Conservation (phyloP, 2,329 filamentous ascomycete species). For the Colletotrichum agaves region DNA sequence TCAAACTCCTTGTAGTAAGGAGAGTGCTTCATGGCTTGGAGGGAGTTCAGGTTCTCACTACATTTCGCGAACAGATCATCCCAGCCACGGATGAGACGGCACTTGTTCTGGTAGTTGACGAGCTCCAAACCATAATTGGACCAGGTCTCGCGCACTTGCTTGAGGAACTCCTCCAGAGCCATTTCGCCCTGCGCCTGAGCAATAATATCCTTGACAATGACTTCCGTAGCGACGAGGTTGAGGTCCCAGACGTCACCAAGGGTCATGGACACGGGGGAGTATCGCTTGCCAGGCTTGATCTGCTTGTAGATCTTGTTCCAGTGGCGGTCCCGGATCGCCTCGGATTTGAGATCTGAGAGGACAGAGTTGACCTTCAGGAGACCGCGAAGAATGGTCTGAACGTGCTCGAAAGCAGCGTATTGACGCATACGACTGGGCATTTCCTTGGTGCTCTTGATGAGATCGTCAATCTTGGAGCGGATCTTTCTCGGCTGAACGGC, state of each 20-base stretch:
- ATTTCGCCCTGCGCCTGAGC: slow-evolving; percentile 97
- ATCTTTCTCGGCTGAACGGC: slow-evolving; percentile 96
- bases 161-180: slow-evolving; percentile 97
- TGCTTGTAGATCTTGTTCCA: slow-evolving; percentile 99
- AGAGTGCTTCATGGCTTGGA: slow-evolving; percentile 98
- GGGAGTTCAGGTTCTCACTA: slow-evolving; percentile 95
- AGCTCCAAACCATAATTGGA: slow-evolving; percentile 94
- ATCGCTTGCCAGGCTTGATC: slow-evolving; percentile 90
- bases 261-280: slow-evolving; percentile 93
- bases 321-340: slow-evolving; percentile 94
- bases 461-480: slow-evolving; percentile 84
- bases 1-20: slow-evolving; percentile 99
- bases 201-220: slow-evolving; percentile 91
- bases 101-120: slow-evolving; percentile 98
- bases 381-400: slow-evolving; percentile 89
- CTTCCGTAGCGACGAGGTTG: slow-evolving; percentile 87
- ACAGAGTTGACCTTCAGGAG: slow-evolving; percentile 91
- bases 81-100: slow-evolving; percentile 95
- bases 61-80: slow-evolving; percentile 98
- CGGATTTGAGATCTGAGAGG: slow-evolving; percentile 91
- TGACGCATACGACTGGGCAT: slow-evolving; percentile 99
- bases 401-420: slow-evolving; percentile 99
- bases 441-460: slow-evolving; percentile 98
- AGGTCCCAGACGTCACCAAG: slow-evolving; percentile 99
- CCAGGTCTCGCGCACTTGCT: slow-evolving; percentile 96